Evolutionary conservation across 495 filamentous ascomycete genomes (phyloP).

Genomic region (Talaromyces proteolyticus): DNA sequence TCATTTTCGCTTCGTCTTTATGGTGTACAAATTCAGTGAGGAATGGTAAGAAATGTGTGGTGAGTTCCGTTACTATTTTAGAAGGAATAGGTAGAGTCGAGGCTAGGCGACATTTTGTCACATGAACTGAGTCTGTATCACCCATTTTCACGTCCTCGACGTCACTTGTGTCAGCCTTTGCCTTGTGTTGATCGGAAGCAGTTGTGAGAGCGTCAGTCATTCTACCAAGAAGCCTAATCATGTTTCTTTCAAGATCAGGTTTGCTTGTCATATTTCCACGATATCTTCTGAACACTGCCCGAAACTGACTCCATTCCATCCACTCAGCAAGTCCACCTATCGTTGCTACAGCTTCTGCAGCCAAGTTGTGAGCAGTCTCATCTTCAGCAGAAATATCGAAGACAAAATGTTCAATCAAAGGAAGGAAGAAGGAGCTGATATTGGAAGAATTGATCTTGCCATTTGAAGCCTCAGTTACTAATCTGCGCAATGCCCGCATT

Average conservation of each 20-base stretch:
- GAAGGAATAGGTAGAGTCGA: slow-evolving; percentile 59
- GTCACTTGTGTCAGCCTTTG: slow-evolving; percentile 19
- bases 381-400: slow-evolving; percentile 73
- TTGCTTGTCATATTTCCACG: slow-evolving; percentile 73
- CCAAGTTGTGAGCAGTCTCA: slow-evolving; percentile 75
- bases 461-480: slow-evolving; percentile 59
- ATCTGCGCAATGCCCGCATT: slow-evolving; percentile 70
- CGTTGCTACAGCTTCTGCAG: slow-evolving; percentile 71
- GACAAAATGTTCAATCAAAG: slow-evolving; percentile 88
- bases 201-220: slow-evolving; percentile 68
- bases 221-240: slow-evolving; percentile 73
- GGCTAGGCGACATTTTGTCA: slow-evolving; percentile 46
- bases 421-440: slow-evolving; percentile 80
- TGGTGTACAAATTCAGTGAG: slow-evolving; percentile 78
- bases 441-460: slow-evolving; percentile 64
- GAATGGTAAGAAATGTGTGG: slow-evolving; percentile 67
- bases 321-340: slow-evolving; percentile 67
- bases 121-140: slow-evolving; percentile 17
- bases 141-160: slow-evolving; percentile 27
- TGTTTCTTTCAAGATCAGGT: slow-evolving; percentile 76
- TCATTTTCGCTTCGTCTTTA: slow-evolving; percentile 90
- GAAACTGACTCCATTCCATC: slow-evolving; percentile 88
- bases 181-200: slow-evolving; percentile 37
- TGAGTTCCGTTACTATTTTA: slow-evolving; percentile 69
- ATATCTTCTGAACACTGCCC: slow-evolving; percentile 73